Percentiles rank a stretch among this genome's conserved stretches.
Evolutionary conservation across 1,284 basidiomycete species (phyloP).

Genomic region (Austroboletus niveus): DNA sequence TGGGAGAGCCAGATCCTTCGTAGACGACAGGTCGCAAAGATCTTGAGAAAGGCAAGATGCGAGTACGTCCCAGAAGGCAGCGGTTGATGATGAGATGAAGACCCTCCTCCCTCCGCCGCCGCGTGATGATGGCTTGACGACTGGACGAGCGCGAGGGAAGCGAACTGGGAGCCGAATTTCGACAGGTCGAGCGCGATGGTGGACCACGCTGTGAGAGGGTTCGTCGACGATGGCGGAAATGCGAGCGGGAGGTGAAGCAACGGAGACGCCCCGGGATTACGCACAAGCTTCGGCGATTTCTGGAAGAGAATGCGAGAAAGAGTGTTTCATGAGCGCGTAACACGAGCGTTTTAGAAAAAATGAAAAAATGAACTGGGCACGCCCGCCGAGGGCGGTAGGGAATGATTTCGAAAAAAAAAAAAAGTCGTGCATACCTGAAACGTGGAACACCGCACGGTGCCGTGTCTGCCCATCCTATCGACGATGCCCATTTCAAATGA

Average conservation of each 20-base stretch:
- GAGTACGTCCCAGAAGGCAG: conserved; percentile 61
- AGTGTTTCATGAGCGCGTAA: neutral
- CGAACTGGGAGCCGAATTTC: conserved; percentile 62
- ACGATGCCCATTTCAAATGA: conserved; percentile 76
- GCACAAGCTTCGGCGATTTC: conserved; percentile 57
- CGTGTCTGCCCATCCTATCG: conserved; percentile 59
- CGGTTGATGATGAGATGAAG: conserved; percentile 15
- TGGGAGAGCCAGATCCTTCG: conserved; percentile 70
- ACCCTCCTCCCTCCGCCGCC: conserved; percentile 19
- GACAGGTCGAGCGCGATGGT: conserved; percentile 64
- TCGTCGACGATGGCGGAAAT: conserved; percentile 55
- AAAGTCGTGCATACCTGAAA: conserved; percentile 62
- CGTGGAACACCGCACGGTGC: conserved; percentile 70
- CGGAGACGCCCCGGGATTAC: conserved; percentile 39
- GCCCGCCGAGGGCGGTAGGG: neutral
- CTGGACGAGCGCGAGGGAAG: conserved; percentile 41
- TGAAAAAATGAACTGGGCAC: too few relatives aligned
- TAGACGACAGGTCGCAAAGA: conserved; percentile 81
- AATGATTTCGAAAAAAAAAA: neutral
- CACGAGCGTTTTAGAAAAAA: neutral
- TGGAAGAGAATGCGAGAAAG: conserved; percentile 28
- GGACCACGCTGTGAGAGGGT: conserved; percentile 69
- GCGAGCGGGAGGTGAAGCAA: conserved; percentile 73
- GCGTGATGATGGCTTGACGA: conserved; percentile 22
- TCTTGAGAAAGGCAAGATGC: conserved; percentile 67